Percentiles rank a stretch among this genome's conserved stretches.
Evolutionary conservation across 1,284 basidiomycete genomes (phyloP).

Genomic region (Meira nashicola): DNA sequence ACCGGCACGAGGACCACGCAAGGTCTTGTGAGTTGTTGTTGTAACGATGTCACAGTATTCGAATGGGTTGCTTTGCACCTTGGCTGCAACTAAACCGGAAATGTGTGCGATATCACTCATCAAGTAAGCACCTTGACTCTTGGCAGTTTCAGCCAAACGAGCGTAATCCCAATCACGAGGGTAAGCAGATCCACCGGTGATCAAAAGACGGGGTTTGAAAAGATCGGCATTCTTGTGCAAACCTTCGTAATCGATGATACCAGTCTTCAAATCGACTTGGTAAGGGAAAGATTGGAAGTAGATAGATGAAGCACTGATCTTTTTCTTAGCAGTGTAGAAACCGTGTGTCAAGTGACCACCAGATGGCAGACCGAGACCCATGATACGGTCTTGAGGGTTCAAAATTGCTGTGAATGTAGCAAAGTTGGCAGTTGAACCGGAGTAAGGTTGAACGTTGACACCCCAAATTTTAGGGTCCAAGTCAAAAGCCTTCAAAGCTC

Average conservation of each 20-base stretch:
- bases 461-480: conserved; percentile 88
- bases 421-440: conserved; percentile 72
- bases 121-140: conserved; percentile 80
- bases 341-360: conserved; percentile 98
- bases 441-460: conserved; percentile 99
- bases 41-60: conserved; percentile 81
- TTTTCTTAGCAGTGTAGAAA: conserved; percentile 98
- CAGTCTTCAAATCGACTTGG: conserved; percentile 65
- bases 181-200: conserved; percentile 98
- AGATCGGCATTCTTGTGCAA: conserved; percentile 84
- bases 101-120: conserved; percentile 89
- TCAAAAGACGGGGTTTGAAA: conserved; percentile 92
- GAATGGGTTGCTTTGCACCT: conserved; percentile 88
- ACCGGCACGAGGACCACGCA: conserved; percentile 95
- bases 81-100: conserved; percentile 87
- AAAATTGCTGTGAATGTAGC: conserved; percentile 94
- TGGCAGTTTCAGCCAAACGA: conserved; percentile 73
- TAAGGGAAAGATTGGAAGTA: conserved; percentile 99
- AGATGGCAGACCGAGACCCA: conserved; percentile 97
- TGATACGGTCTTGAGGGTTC: conserved; percentile 95
- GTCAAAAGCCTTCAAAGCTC: conserved; percentile 93
- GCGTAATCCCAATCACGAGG: conserved; percentile 82
- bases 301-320: conserved; percentile 99
- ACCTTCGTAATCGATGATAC: conserved; percentile 83
- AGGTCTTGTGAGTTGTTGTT: conserved; percentile 81